Evolutionary conservation across 139 green algal species (phyloP).

Genomic region (Chlamydomonas incerta): DNA sequence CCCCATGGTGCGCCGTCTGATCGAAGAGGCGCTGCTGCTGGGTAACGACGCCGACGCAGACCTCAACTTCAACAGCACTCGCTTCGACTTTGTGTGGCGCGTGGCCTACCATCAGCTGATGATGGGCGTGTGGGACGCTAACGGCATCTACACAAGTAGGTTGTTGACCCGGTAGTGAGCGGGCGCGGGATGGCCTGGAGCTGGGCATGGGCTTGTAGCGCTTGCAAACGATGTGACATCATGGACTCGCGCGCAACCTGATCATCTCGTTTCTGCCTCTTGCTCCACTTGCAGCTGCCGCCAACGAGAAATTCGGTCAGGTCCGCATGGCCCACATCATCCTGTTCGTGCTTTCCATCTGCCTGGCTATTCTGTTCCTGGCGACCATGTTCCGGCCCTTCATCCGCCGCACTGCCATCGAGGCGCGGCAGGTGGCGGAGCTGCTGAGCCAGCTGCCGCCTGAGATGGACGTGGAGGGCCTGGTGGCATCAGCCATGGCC

Average conservation of each 20-base stretch:
- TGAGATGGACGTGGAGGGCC: slow-evolving; percentile 57
- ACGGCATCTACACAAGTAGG: slow-evolving; percentile 37
- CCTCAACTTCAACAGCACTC: slow-evolving; percentile 36
- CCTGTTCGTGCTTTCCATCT: slow-evolving; percentile 45
- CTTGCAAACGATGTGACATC: no score
- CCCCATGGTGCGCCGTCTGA: slow-evolving; percentile 36
- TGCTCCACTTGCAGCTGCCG: background rate
- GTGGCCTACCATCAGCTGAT: slow-evolving; percentile 46
- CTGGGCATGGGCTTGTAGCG: no score
- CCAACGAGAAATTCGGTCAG: slow-evolving; percentile 34
- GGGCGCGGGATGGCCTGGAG: no score
- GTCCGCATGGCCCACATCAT: slow-evolving; percentile 49
- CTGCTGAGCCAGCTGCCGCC: slow-evolving; percentile 57
- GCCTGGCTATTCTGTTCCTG: slow-evolving; percentile 43
- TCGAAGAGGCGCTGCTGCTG: slow-evolving; percentile 42
- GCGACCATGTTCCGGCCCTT: slow-evolving; percentile 57
- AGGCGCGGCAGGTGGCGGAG: slow-evolving; percentile 53
- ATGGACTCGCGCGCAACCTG: no score
- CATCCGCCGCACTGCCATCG: slow-evolving; percentile 44
- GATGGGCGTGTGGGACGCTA: slow-evolving; percentile 26
- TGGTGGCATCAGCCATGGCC: slow-evolving; percentile 42
- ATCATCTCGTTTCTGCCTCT: no score
- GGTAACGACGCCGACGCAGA: slow-evolving; percentile 21
- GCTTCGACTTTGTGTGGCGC: slow-evolving; percentile 48
- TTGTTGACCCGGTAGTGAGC: background rate